Evolutionary conservation across 371 early-diverging fungal genomes (phyloP).

Genomic region (Mortierella sp.): DNA sequence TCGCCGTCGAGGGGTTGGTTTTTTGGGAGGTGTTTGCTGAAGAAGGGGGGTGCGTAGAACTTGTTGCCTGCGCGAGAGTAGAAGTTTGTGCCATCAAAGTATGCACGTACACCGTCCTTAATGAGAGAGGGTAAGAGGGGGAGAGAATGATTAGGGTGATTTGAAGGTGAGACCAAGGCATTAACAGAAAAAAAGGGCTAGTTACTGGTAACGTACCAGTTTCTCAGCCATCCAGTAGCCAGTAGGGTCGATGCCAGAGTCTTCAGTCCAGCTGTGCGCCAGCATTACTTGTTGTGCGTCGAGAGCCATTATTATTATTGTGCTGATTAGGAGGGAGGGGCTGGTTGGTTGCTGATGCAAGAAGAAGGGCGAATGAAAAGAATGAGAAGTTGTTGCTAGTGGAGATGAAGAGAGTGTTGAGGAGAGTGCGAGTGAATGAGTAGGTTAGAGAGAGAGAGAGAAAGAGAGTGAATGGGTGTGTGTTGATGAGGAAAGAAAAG

Average conservation of each 20-base stretch:
- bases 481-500: not conserved
- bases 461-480: not conserved
- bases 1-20: constrained; percentile 72
- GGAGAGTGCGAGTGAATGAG: not conserved
- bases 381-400: not conserved
- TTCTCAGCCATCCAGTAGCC: constrained; percentile 66
- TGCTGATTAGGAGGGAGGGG: not conserved
- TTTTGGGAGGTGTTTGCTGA: constrained; percentile 62
- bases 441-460: not conserved
- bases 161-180: not conserved
- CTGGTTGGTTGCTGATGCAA: not conserved
- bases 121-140: not conserved
- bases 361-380: not conserved
- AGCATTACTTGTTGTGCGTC: constrained; percentile 56
- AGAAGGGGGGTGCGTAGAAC: constrained; percentile 69
- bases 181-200: not conserved
- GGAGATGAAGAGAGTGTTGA: not conserved
- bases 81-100: constrained; percentile 64
- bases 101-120: constrained; percentile 68
- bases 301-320: constrained; percentile 23
- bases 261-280: constrained; percentile 57
- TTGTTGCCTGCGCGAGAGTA: constrained; percentile 65
- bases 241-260: constrained; percentile 50
- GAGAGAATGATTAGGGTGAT: not conserved
- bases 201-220: constrained; percentile 45